These are phyloP conservation scores for Diplodia seriata DNA, from an alignment of 2,329 filamentous ascomycete species.

Conservation along the genomic window DNA sequence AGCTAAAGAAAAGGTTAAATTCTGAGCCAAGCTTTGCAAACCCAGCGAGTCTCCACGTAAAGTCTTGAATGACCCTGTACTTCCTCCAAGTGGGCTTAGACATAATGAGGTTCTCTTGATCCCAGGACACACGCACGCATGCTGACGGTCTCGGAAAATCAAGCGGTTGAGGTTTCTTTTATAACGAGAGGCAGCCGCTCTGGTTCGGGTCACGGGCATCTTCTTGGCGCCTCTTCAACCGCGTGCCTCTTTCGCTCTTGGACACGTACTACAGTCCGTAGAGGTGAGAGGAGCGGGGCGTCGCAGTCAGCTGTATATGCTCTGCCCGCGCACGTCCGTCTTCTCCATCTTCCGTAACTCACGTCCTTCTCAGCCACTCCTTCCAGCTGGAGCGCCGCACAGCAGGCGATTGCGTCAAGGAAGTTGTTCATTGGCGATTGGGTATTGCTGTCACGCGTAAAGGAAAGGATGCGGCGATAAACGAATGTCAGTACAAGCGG, in stretches of 20 bases:
- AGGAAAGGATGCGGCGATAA: background rate
- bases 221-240: background rate
- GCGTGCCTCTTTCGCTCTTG: background rate
- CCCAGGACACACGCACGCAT: background rate
- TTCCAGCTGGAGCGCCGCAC: background rate
- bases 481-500: too few species aligned
- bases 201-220: background rate
- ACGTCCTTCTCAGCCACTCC: background rate
- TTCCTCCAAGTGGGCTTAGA: too few species aligned
- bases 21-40: too few species aligned
- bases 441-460: background rate
- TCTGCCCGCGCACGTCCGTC: background rate
- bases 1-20: too few species aligned
- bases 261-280: background rate
- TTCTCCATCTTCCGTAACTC: background rate
- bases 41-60: too few species aligned
- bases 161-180: background rate
- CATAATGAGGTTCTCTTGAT: too few species aligned
- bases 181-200: background rate
- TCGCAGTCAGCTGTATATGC: background rate
- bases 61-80: too few species aligned
- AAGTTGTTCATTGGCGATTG: background rate
- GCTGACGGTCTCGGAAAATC: background rate
- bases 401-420: background rate
- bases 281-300: too few species aligned